Evolutionary conservation across 140 eudicot species (phyloP).

Genomic region (Oenanthe javanica): DNA sequence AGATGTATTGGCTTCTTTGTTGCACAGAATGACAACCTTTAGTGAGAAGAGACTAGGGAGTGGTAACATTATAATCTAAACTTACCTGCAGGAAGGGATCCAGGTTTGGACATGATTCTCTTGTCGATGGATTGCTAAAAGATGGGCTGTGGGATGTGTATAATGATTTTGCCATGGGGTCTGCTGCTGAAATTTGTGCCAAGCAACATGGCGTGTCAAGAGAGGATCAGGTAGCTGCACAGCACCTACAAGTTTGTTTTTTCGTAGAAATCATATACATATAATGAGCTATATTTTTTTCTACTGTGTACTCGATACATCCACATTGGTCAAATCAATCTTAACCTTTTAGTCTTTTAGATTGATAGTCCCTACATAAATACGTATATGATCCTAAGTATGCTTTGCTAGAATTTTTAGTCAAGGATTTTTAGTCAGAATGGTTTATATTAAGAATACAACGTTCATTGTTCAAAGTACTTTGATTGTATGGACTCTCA

Average conservation of each 20-base stretch:
- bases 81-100: conserved; percentile 51
- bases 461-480: not conserved
- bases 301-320: not conserved
- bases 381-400: not conserved
- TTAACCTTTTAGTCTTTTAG: not conserved
- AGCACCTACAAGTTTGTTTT: not conserved
- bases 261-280: not conserved
- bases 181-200: conserved; percentile 90
- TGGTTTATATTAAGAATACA: not conserved
- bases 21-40: not conserved
- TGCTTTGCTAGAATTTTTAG: not conserved
- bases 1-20: not conserved
- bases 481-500: not conserved
- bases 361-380: not conserved
- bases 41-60: not conserved
- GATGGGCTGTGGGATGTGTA: conserved; percentile 95
- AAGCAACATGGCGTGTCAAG: conserved; percentile 72
- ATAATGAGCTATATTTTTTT: no score
- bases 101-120: conserved; percentile 82
- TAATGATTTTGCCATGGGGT: conserved; percentile 79
- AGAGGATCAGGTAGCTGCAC: conserved; percentile 67
- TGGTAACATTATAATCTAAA: not conserved
- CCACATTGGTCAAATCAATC: not conserved
- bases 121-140: conserved; percentile 82
- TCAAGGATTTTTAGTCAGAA: not conserved